Conservation (phyloP, 1,284 basidiomycete genomes). For the Farysia itapuensis region DNA sequence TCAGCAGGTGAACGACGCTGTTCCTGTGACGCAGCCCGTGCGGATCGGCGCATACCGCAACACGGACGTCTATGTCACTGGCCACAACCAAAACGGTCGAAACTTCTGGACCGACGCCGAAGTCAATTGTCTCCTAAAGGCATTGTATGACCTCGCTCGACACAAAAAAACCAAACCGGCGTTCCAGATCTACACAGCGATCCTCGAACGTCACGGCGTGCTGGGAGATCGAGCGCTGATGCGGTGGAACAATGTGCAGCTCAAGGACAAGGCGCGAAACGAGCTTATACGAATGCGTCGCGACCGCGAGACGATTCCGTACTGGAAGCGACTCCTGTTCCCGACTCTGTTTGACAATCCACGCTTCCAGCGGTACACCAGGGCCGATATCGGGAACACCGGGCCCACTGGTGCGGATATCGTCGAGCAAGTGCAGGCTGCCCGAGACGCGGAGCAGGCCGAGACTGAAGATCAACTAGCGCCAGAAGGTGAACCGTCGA, state of each 20-base stretch:
- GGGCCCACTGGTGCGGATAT: no score
- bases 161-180: constrained; percentile 28
- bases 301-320: constrained; percentile 26
- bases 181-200: constrained; percentile 27
- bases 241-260: constrained; percentile 47
- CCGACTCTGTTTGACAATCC: no score
- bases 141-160: constrained; percentile 23
- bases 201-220: constrained; percentile 31
- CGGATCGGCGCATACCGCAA: constrained; percentile 31
- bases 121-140: constrained; percentile 10
- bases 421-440: no score
- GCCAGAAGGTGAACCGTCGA: no score
- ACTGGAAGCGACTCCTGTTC: constrained; percentile 37
- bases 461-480: no score
- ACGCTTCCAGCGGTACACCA: no score
- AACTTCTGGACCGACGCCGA: constrained; percentile 28
- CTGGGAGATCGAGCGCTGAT: constrained; percentile 15
- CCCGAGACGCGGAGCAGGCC: no score
- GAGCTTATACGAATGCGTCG: constrained; percentile 39
- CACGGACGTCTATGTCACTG: constrained; percentile 36
- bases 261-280: constrained; percentile 50
- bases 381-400: no score
- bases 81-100: constrained; percentile 39
- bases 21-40: constrained; percentile 4
- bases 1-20: no score